These are phyloP conservation scores for Phialophora chinensis DNA, from an alignment of 2,329 filamentous ascomycete species.

Conservation along the genomic window DNA sequence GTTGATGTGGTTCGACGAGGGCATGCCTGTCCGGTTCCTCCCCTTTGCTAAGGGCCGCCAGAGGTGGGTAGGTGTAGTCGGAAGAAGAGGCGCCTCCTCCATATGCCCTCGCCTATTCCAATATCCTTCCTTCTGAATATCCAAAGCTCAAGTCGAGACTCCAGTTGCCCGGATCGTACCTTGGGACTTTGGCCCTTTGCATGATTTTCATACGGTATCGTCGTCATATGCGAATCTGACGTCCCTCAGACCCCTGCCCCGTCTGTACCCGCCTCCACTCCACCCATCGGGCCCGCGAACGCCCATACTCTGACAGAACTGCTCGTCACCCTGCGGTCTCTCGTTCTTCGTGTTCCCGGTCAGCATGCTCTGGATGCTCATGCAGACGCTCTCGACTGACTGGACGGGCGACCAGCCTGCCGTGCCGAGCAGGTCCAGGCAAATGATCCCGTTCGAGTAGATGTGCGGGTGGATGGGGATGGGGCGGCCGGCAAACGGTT, in stretches of 20 bases:
- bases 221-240: constrained; percentile 96
- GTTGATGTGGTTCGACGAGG: too few species aligned
- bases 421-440: constrained; percentile 84
- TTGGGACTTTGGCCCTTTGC: neutral
- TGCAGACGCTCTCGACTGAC: constrained; percentile 94
- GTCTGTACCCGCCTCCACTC: constrained; percentile 45
- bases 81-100: too few species aligned
- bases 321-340: constrained; percentile 84
- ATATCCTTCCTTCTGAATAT: too few species aligned
- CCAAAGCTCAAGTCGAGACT: neutral
- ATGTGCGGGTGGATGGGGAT: constrained; percentile 97
- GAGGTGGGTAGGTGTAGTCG: too few species aligned
- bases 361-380: constrained; percentile 97
- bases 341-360: constrained; percentile 93
- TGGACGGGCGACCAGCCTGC: constrained; percentile 97
- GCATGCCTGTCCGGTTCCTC: too few species aligned
- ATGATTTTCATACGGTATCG: constrained; percentile 67
- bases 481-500: constrained; percentile 52
- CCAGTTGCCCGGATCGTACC: neutral
- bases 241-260: constrained; percentile 81
- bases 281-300: constrained; percentile 38
- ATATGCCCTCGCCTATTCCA: too few species aligned
- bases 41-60: too few species aligned
- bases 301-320: constrained; percentile 69
- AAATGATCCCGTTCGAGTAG: constrained; percentile 98